phyloP scores from a whole-genome alignment of 1,284 basidiomycete genomes.

The Malassezia caprae region DNA sequence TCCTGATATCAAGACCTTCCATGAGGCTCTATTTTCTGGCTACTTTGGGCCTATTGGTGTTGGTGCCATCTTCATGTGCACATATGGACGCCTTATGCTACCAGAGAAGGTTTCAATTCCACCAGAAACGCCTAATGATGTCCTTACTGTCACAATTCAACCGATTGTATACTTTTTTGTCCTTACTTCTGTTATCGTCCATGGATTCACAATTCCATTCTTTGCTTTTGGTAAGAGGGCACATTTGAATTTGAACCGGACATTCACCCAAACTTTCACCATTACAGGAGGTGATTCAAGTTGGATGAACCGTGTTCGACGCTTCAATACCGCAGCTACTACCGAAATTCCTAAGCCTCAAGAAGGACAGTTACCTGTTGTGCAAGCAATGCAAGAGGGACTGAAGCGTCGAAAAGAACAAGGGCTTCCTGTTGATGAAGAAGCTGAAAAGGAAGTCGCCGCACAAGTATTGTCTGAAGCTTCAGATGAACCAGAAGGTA shows the following conservation, averaged over 20 bases:
- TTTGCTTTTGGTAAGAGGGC: slow-evolving; percentile 40
- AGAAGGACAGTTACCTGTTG: background rate
- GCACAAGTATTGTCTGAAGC: background rate
- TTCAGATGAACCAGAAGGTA: background rate
- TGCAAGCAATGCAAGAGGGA: slow-evolving; percentile 1
- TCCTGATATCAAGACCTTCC: slow-evolving; percentile 48
- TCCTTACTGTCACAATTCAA: slow-evolving; percentile 41
- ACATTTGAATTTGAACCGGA: slow-evolving; percentile 33
- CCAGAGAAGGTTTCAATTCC: slow-evolving; percentile 34
- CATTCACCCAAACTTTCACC: slow-evolving; percentile 24
- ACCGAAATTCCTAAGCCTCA: background rate
- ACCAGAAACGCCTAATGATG: slow-evolving; percentile 38
- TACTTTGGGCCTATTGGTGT: slow-evolving; percentile 48
- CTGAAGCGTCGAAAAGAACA: background rate
- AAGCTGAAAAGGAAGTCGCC: background rate
- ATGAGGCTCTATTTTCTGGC: slow-evolving; percentile 45
- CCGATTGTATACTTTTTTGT: slow-evolving; percentile 48
- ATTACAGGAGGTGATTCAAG: background rate
- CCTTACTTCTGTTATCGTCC: slow-evolving; percentile 42
- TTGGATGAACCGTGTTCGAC: slow-evolving; percentile 37
- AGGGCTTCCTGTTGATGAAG: background rate
- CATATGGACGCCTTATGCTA: slow-evolving; percentile 34
- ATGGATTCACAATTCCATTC: slow-evolving; percentile 48
- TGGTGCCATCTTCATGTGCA: slow-evolving; percentile 46
- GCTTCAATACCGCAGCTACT: slow-evolving; percentile 4